phyloP scores from a whole-genome alignment of 176 grass and related monocot genomes.

The Eleusine coracana region DNA sequence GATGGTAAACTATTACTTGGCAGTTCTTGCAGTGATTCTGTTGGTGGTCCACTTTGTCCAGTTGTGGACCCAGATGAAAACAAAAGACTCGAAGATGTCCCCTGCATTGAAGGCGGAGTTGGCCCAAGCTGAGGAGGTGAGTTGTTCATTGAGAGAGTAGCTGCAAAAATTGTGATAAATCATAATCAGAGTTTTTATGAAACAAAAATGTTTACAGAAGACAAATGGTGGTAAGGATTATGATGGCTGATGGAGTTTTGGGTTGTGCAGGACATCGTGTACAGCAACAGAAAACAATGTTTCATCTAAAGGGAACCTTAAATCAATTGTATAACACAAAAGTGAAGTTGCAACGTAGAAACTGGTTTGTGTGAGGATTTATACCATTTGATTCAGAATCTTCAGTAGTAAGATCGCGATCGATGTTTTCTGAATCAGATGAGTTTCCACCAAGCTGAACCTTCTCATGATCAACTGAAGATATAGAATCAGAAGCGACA shows the following conservation, averaged over 20 bases:
- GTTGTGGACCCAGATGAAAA: conserved; percentile 11
- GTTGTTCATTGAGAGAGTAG: conserved; percentile 25
- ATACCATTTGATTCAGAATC: conserved; percentile 75
- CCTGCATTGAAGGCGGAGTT: conserved; percentile 3
- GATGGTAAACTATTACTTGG: conserved; percentile 20
- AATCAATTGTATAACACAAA: conserved; percentile 18
- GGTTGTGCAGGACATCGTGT: background rate
- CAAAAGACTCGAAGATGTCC: conserved; percentile 29
- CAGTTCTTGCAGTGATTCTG: conserved; percentile 21
- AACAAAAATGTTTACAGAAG: conserved; percentile 12
- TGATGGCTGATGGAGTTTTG: background rate
- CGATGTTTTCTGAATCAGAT: conserved; percentile 56
- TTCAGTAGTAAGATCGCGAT: conserved; percentile 46
- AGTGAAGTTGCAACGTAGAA: conserved; percentile 22
- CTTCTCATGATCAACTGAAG: conserved; percentile 70
- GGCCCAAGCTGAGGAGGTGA: conserved; percentile 5
- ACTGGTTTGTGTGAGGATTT: conserved; percentile 8
- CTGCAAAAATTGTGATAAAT: conserved; percentile 39
- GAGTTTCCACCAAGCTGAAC: conserved; percentile 57
- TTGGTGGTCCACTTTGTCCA: conserved; percentile 15
- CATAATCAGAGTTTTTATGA: conserved; percentile 32
- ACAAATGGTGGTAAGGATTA: background rate
- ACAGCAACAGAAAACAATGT: conserved; percentile 28
- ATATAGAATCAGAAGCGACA: conserved; percentile 87
- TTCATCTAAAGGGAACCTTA: conserved; percentile 38